phyloP scores from a whole-genome alignment of 169 alveolate genomes.

The Plasmodium blacklocki region DNA sequence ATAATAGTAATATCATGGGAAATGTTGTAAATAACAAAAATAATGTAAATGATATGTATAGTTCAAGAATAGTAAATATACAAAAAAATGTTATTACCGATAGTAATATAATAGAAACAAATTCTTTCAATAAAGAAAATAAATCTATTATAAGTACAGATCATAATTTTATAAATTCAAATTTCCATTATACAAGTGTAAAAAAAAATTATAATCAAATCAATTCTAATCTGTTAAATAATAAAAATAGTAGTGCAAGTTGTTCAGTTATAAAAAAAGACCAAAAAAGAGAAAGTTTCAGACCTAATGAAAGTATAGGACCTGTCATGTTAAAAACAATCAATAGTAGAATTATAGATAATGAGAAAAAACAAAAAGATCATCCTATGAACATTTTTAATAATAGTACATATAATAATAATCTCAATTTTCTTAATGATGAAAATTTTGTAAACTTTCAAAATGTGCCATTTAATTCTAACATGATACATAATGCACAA shows the following conservation, averaged over 20 bases:
- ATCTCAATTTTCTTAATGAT: too few relatives aligned
- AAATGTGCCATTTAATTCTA: too few relatives aligned
- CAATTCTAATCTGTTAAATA: constrained; percentile 7
- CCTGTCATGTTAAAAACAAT: neutral
- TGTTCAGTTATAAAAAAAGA: constrained; percentile 45
- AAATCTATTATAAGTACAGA: constrained; percentile 1
- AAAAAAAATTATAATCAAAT: constrained; percentile 4
- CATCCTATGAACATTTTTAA: too few relatives aligned
- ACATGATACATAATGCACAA: too few relatives aligned
- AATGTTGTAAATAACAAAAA: constrained; percentile 4
- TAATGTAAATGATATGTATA: constrained; percentile 3
- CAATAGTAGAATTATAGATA: neutral
- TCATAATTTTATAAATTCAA: neutral
- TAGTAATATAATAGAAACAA: neutral
- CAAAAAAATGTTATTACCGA: constrained; percentile 1
- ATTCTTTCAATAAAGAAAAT: neutral
- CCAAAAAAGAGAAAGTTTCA: neutral
- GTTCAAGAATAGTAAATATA: constrained; percentile 19
- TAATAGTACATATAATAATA: too few relatives aligned
- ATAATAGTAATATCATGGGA: neutral
- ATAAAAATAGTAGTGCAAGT: neutral
- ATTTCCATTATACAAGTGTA: neutral
- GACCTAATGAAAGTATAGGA: neutral
- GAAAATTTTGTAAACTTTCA: too few relatives aligned
- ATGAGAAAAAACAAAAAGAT: neutral